Base-by-base conservation (phyloP, 768 basidiomycete species). In the Russula griseocarnosa region DNA sequence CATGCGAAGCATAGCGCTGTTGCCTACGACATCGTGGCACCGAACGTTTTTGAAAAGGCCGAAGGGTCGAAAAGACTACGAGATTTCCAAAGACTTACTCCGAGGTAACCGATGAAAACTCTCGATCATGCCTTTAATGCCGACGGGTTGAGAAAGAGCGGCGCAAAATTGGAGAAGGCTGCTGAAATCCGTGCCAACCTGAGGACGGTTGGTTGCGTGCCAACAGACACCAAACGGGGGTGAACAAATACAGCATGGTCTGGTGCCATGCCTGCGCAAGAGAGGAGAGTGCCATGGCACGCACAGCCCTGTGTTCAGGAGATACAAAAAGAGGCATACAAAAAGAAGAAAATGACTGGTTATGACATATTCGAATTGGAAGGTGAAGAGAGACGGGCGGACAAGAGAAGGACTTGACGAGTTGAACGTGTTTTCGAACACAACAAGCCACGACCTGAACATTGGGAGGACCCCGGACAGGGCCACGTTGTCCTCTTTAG, bases 71-170 rank as follows among this genome's bases (percentile, higher is more conserved):
- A 57, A 52, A 52, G 59, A 65, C 64, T 20, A 56, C 32, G 40
- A 61, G 49, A 61, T 65, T 61, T 44, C 64, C 55, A 60, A 55
- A 60, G 58, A 60, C 64, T 56, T 57, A 57, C 59, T 61, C 59
- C 59, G 54, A 52, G 59, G 59, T 65, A 59, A 57, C 59, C 59
- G 59, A 61, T 46, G 54, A 65, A 65, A 59, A 38, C 58, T 56
- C 52, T 60, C 58, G 63, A 64, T 64, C 63, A 51, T 61, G 58
- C 38, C 58, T 59, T 65, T 65, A 65, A 65, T 65, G 59, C 51
- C 49, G 63, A 65, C 59, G 58, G 54, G 63, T 65, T 65, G 59
- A 60, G 59, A 61, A 65, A 65, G 63, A 42, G 59, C 63, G 63
- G 63, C 63, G 54, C 7, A 61, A 56, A 65, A 61, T 46, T 47